Percentiles rank a stretch among this genome's conserved stretches.
phyloP scores from a whole-genome alignment of 2,329 filamentous ascomycete species.

The Beauveria scarabaeidicola region DNA sequence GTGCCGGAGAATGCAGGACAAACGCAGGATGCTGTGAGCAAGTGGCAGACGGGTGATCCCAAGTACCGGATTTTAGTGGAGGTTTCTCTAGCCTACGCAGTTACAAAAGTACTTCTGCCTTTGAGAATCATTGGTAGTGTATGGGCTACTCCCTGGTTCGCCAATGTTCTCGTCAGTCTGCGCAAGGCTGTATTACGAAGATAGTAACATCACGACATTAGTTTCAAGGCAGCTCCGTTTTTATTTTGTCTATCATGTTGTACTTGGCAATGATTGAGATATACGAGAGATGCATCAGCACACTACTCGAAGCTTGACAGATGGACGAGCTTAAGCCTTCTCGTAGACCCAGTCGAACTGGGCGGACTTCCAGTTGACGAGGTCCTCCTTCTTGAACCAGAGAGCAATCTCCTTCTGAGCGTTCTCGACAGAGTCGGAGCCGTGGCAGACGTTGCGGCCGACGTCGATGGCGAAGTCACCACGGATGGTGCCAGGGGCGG shows the following conservation, averaged over 20 bases:
- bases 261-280: background rate
- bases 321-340: slow-evolving; percentile 48
- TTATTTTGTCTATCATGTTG: background rate
- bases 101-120: slow-evolving; percentile 80
- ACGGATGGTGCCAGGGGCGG: slow-evolving; percentile 95
- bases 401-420: slow-evolving; percentile 99
- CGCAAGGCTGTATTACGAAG: slow-evolving; percentile 23
- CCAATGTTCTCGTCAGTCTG: slow-evolving; percentile 48
- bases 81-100: slow-evolving; percentile 81
- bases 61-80: slow-evolving; percentile 52
- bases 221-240: background rate
- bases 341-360: slow-evolving; percentile 96
- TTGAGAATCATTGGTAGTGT: slow-evolving; percentile 68
- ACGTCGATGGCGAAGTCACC: slow-evolving; percentile 73
- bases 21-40: slow-evolving; percentile 23
- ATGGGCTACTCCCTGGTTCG: slow-evolving; percentile 91
- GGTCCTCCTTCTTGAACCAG: slow-evolving; percentile 90
- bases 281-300: background rate
- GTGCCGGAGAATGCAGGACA: slow-evolving; percentile 2
- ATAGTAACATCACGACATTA: slow-evolving; percentile 12
- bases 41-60: slow-evolving; percentile 31
- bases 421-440: slow-evolving; percentile 96
- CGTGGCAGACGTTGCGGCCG: slow-evolving; percentile 99
- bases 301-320: background rate
- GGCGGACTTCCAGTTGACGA: slow-evolving; percentile 75